Evolutionary conservation across 352 stramenopile species (phyloP).

Genomic region (Globisporangium paroecandrum): DNA sequence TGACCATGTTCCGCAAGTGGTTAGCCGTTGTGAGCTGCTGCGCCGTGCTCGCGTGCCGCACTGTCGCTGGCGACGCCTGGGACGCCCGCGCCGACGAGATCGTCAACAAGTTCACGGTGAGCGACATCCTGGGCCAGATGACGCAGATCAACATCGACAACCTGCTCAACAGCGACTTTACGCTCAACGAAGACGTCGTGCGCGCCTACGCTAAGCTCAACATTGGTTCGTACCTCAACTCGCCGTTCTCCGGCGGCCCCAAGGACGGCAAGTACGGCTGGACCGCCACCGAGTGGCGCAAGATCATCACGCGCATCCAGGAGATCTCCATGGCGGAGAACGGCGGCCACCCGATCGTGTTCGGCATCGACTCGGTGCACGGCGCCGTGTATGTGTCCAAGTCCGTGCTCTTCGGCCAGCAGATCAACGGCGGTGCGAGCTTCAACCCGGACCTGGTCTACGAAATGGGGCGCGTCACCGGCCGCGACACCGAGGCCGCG

Average conservation of each 20-base stretch:
- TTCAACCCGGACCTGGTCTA: conserved; percentile 85
- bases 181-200: conserved; percentile 44
- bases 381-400: conserved; percentile 84
- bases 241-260: conserved; percentile 33
- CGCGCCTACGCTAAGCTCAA: conserved; percentile 61
- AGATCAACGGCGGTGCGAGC: conserved; percentile 84
- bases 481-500: conserved; percentile 77
- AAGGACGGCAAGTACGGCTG: conserved; percentile 25
- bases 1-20: conserved; percentile 24
- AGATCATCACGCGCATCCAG: conserved; percentile 74
- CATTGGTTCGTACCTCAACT: conserved; percentile 90
- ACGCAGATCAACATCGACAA: conserved; percentile 76
- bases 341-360: conserved; percentile 68
- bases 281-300: conserved; percentile 64
- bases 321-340: conserved; percentile 65
- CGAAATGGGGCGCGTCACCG: conserved; percentile 66
- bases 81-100: conserved; percentile 49
- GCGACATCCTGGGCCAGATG: conserved; percentile 80
- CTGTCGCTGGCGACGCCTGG: conserved; percentile 23
- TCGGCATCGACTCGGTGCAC: conserved; percentile 89
- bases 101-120: conserved; percentile 45
- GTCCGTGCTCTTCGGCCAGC: conserved; percentile 81
- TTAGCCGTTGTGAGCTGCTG: conserved; percentile 25
- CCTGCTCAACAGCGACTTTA: conserved; percentile 41
- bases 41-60: conserved; percentile 23